phyloP scores from a whole-genome alignment of 1,284 basidiomycete species.

The Vanrija pseudolonga region DNA sequence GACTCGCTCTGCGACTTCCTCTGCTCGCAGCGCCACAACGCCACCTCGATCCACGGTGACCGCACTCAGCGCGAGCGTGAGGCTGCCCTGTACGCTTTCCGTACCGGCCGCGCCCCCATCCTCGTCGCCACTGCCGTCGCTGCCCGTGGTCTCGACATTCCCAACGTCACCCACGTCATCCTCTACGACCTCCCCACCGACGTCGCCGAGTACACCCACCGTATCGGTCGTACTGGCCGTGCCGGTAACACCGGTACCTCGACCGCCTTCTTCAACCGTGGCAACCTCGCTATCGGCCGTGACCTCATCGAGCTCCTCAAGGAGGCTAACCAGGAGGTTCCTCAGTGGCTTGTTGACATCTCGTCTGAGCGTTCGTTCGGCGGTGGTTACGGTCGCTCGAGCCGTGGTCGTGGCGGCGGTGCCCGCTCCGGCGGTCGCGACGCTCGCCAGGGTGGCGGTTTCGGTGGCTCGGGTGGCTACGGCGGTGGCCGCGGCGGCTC shows the following conservation, averaged over 20 bases:
- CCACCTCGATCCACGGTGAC: slow-evolving; percentile 98
- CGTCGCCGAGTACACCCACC: slow-evolving; percentile 98
- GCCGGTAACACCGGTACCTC: slow-evolving; percentile 96
- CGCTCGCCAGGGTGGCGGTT: slow-evolving; percentile 51
- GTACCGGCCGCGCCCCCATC: slow-evolving; percentile 88
- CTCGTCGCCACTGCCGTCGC: slow-evolving; percentile 98
- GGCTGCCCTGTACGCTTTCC: slow-evolving; percentile 91
- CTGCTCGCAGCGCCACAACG: slow-evolving; percentile 73
- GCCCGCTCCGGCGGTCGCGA: slow-evolving; percentile 59
- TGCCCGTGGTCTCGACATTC: slow-evolving; percentile 98
- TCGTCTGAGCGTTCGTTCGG: slow-evolving; percentile 77
- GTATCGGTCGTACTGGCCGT: slow-evolving; percentile 98
- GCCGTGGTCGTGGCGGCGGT: slow-evolving; percentile 57
- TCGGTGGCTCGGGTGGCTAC: slow-evolving; percentile 42
- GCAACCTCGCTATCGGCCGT: slow-evolving; percentile 85
- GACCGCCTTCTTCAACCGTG: slow-evolving; percentile 91
- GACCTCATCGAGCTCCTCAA: slow-evolving; percentile 89
- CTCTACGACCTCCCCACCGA: slow-evolving; percentile 94
- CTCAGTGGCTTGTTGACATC: slow-evolving; percentile 84
- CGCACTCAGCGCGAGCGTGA: slow-evolving; percentile 97
- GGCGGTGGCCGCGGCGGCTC: slow-evolving; percentile 34
- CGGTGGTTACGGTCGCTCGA: slow-evolving; percentile 54
- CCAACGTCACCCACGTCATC: slow-evolving; percentile 97
- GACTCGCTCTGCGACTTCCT: slow-evolving; percentile 98
- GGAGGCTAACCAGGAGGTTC: slow-evolving; percentile 96